These are phyloP conservation scores for Raphidocelis subcapitata DNA, from an alignment of 139 green algal genomes.

Conservation along the genomic window DNA sequence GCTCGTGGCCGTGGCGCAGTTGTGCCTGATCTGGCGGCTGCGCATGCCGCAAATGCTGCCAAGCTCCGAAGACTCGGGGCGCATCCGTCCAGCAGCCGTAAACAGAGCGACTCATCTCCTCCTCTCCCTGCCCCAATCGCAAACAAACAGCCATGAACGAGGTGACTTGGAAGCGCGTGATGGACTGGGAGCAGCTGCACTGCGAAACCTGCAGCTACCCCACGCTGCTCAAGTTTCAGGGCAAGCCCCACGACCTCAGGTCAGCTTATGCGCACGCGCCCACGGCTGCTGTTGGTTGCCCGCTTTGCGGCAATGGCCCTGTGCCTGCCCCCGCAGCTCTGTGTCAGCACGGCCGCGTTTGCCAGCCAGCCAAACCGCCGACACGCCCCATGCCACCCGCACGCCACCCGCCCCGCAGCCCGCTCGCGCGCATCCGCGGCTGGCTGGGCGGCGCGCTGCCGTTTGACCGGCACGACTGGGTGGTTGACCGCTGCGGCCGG, in stretches of 20 bases:
- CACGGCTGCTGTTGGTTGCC: too few relatives aligned
- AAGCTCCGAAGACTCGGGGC: too few relatives aligned
- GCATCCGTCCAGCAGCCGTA: too few relatives aligned
- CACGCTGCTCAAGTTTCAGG: constrained; percentile 82
- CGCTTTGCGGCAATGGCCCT: not conserved
- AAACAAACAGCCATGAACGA: constrained; percentile 90
- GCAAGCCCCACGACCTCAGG: constrained; percentile 86
- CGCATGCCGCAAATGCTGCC: too few relatives aligned
- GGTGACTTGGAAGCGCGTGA: constrained; percentile 83
- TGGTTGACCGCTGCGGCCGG: constrained; percentile 82
- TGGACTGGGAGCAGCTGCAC: constrained; percentile 88
- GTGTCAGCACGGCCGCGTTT: too few relatives aligned
- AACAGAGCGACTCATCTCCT: too few relatives aligned
- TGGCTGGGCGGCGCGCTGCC: constrained; percentile 64
- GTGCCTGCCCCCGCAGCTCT: too few relatives aligned
- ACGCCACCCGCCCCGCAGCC: constrained; percentile 42
- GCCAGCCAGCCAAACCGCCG: not conserved
- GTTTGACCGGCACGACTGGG: constrained; percentile 96
- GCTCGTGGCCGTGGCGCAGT: too few relatives aligned
- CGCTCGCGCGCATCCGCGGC: constrained; percentile 68
- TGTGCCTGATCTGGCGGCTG: too few relatives aligned
- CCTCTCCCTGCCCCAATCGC: not conserved
- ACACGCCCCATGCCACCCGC: not conserved
- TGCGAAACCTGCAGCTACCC: constrained; percentile 57
- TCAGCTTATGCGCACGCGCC: constrained; percentile 22